Evolutionary conservation across 306 rosid species (phyloP).

Genomic region (Cicer cuneatum): DNA sequence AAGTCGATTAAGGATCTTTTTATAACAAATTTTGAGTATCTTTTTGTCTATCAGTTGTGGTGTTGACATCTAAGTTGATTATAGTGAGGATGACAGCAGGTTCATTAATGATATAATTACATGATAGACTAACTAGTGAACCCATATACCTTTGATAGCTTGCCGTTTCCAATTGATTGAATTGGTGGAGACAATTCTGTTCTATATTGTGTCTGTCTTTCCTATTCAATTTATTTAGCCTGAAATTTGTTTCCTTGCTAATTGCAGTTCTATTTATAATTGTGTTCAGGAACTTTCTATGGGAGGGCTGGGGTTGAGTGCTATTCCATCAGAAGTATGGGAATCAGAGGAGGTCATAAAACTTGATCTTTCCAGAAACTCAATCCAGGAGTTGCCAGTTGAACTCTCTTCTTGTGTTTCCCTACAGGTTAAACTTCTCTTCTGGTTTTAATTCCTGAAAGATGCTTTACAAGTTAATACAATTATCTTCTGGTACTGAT

Average conservation of each 20-base stretch:
- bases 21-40: constrained; percentile 21
- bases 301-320: constrained; percentile 76
- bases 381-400: constrained; percentile 81
- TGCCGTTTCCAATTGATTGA: constrained; percentile 4
- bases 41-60: constrained; percentile 15
- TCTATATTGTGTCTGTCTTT: neutral
- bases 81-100: constrained; percentile 27
- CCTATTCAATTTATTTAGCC: constrained; percentile 28
- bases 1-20: constrained; percentile 2
- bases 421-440: constrained; percentile 66
- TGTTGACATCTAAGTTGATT: constrained; percentile 16
- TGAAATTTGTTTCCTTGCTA: constrained; percentile 26
- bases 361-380: constrained; percentile 79
- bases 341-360: constrained; percentile 71
- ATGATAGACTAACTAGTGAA: constrained; percentile 15
- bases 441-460: constrained; percentile 31
- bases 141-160: constrained; percentile 12
- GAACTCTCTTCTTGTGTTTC: constrained; percentile 81
- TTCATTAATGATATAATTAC: constrained; percentile 33
- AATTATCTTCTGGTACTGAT: constrained; percentile 1
- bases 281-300: constrained; percentile 81
- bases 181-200: constrained; percentile 2
- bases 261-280: constrained; percentile 26
- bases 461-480: constrained; percentile 24
- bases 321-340: constrained; percentile 87